Evolutionary conservation across 2,329 filamentous ascomycete species (phyloP).

Genomic region (Trichoderma gracile): DNA sequence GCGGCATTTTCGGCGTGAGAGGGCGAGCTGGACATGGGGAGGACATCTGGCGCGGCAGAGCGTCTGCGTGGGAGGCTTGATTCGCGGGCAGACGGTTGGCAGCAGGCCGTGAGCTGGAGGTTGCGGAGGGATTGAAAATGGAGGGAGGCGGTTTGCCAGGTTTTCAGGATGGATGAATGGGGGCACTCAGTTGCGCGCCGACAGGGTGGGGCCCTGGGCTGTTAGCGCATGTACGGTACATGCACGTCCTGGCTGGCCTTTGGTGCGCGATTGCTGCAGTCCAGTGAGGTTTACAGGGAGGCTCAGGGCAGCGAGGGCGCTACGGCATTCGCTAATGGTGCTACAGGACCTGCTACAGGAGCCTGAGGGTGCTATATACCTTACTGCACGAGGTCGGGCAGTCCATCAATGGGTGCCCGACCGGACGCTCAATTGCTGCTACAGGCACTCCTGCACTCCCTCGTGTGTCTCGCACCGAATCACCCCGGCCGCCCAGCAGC

Average conservation of each 20-base stretch:
- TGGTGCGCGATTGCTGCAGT: not conserved
- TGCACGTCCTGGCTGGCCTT: not conserved
- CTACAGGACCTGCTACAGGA: not conserved
- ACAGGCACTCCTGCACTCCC: not conserved
- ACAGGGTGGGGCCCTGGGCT: not conserved
- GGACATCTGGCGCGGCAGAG: constrained; percentile 52
- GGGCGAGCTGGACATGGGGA: constrained; percentile 59
- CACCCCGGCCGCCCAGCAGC: constrained; percentile 17
- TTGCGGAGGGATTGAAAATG: constrained; percentile 25
- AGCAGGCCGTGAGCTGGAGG: constrained; percentile 27
- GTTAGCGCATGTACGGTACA: not conserved
- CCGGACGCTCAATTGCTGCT: not conserved
- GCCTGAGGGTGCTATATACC: too few species aligned
- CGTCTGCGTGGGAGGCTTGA: constrained; percentile 31
- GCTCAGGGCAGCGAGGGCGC: not conserved
- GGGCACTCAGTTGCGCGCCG: constrained; percentile 16
- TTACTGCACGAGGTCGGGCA: too few species aligned
- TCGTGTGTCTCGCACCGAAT: constrained; percentile 11
- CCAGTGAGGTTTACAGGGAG: not conserved
- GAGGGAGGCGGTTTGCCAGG: constrained; percentile 17
- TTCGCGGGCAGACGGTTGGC: constrained; percentile 30
- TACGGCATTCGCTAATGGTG: not conserved
- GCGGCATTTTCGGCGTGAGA: constrained; percentile 57
- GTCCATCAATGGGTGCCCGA: too few species aligned
- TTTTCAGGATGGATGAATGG: constrained; percentile 17